Conservation (phyloP, 2,329 filamentous ascomycete species). For the Penicillium glabrum region DNA sequence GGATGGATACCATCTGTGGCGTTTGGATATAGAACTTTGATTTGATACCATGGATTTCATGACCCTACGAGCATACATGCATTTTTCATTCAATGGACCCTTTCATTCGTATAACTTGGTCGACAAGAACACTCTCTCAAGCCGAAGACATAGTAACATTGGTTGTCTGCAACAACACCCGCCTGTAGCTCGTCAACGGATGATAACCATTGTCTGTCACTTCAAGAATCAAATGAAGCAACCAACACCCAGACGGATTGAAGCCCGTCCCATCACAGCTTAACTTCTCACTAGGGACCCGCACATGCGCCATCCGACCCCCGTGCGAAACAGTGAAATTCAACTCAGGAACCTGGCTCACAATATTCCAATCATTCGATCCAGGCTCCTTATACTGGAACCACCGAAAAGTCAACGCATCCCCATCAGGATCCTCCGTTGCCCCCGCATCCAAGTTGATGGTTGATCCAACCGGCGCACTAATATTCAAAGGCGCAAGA, state of each 20-base stretch:
- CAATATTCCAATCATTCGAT: conserved; percentile 7
- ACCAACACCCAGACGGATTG: conserved; percentile 10
- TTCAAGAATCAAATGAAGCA: conserved; percentile 23
- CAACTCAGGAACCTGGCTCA: conserved; percentile 13
- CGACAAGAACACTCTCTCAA: neutral
- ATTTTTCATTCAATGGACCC: neutral
- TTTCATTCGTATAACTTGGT: neutral
- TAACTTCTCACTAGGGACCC: neutral
- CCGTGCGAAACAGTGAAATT: conserved; percentile 10
- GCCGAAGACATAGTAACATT: conserved; percentile 3
- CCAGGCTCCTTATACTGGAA: conserved; percentile 21
- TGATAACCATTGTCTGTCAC: conserved; percentile 21
- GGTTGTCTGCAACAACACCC: conserved; percentile 22
- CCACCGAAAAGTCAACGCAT: conserved; percentile 23
- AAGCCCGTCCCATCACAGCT: neutral
- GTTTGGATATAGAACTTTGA: conserved; percentile 22
- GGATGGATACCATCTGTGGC: conserved; percentile 10
- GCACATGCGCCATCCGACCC: neutral
- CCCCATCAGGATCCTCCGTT: conserved; percentile 22
- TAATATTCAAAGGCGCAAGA: conserved; percentile 13
- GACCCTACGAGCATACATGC: conserved; percentile 3
- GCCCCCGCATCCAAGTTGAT: conserved; percentile 20
- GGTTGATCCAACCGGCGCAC: conserved; percentile 13
- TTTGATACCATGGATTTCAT: conserved; percentile 19
- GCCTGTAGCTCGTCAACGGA: conserved; percentile 21